A percentile compares a stretch with the other conserved stretches of the same genome.
Conservation (phyloP, 345 rosid genomes). For the Boechera retrofracta region DNA sequence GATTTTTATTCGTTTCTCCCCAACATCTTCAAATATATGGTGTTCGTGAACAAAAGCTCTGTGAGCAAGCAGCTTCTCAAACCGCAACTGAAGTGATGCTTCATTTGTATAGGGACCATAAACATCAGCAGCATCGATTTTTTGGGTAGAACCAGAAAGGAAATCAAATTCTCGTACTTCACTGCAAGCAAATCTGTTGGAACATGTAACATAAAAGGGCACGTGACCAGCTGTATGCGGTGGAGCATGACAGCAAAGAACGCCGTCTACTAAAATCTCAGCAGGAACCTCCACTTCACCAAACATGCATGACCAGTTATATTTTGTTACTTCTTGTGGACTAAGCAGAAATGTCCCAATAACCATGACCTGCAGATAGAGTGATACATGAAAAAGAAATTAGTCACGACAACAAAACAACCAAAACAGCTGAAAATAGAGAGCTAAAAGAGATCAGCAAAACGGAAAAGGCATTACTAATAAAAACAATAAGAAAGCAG, state of each 20-base stretch:
- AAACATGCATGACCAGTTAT: slow-evolving; percentile 95
- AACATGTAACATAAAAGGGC: slow-evolving; percentile 90
- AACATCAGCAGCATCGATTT: slow-evolving; percentile 49
- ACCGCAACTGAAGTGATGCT: slow-evolving; percentile 55
- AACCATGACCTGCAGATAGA: slow-evolving; percentile 64
- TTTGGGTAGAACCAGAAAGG: slow-evolving; percentile 56
- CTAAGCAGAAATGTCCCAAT: slow-evolving; percentile 69
- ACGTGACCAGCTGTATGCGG: slow-evolving; percentile 69
- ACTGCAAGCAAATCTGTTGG: slow-evolving; percentile 91
- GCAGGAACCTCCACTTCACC: slow-evolving; percentile 97
- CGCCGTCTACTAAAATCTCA: slow-evolving; percentile 69
- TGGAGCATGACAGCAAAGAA: slow-evolving; percentile 80
- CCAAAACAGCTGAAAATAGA: slow-evolving; percentile 14
- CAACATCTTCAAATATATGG: slow-evolving; percentile 50
- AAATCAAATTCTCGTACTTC: slow-evolving; percentile 93
- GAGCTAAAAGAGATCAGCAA: slow-evolving; percentile 18
- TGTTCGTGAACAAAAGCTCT: slow-evolving; percentile 43
- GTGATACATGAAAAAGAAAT: slow-evolving; percentile 20
- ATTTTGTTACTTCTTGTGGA: slow-evolving; percentile 60
- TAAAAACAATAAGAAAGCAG: slow-evolving; percentile 3
- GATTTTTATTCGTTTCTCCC: slow-evolving; percentile 56
- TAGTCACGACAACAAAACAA: slow-evolving; percentile 6
- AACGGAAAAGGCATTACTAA: slow-evolving; percentile 6
- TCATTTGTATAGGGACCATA: slow-evolving; percentile 50
- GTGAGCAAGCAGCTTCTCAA: slow-evolving; percentile 63